Percentiles rank a stretch among this genome's conserved stretches.
Evolutionary conservation across 225 moss, liverwort and hornwort species (phyloP).

Genomic region (Polytrichum formosum): DNA sequence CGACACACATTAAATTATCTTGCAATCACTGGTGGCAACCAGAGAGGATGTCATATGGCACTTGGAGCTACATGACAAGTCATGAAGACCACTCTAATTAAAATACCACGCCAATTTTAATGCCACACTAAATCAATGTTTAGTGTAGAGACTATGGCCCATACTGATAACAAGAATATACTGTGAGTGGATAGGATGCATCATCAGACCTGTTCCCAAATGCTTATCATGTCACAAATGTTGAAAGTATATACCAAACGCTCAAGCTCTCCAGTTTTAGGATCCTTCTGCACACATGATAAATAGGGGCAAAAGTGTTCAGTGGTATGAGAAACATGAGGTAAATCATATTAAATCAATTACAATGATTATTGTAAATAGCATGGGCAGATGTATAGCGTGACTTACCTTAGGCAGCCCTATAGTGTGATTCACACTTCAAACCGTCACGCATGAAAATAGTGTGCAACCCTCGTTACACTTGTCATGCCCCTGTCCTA

Average conservation of each 20-base stretch:
- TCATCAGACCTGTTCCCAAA: constrained; percentile 45
- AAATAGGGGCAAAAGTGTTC: neutral
- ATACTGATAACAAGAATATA: neutral
- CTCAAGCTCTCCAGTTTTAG: constrained; percentile 44
- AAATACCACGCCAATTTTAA: no score
- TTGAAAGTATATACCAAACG: constrained; percentile 31
- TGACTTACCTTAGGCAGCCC: no score
- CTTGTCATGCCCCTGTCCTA: no score
- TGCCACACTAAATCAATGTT: no score
- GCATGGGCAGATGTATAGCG: no score
- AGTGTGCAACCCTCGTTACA: neutral
- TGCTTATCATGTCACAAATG: constrained; percentile 40
- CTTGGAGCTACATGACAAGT: no score
- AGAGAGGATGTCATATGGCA: no score
- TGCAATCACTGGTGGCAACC: no score
- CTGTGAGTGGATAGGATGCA: neutral
- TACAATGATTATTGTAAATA: no score
- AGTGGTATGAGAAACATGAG: neutral
- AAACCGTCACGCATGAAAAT: neutral
- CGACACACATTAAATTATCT: no score
- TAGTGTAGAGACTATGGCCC: neutral
- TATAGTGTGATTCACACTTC: no score
- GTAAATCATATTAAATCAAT: neutral
- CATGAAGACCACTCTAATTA: no score
- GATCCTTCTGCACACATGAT: constrained; percentile 32